Base-by-base conservation (phyloP, 2,329 filamentous ascomycete genomes). In the Alternaria rosae region DNA sequence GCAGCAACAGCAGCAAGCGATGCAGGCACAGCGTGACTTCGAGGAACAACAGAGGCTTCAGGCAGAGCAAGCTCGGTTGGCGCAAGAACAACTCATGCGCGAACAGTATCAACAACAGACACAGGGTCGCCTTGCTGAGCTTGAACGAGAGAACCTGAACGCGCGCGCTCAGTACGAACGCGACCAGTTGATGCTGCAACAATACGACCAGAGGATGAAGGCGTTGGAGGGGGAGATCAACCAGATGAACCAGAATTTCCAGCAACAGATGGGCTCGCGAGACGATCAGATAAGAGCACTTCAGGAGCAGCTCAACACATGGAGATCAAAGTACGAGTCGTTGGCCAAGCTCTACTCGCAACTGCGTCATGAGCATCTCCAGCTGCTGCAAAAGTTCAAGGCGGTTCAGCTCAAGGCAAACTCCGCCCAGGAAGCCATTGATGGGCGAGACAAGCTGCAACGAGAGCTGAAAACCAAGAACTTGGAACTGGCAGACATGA, bases 391-490 rank as follows among this genome's bases (percentile, higher is more conserved):
- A 76, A 98, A 96, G 77, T 98, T 97, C 82, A 99, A 99, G 86
- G 86, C 90, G 7, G 92, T 97, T 38, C 96, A 98, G 79, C 86
- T 98, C 66, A 99, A 98, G 85, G 95, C 95, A 2, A 93, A 94
- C 15, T 98, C 94, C 6, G 95, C 95, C 0, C 94, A 98, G 77
- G 95, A 99, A 82, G 95, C 95, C 2, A 97, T 98, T 66, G 95
- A 98, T 59, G 90, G 88, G 71, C 90, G 94, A 9, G 95, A 99
- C 83, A 97, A 96, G 84, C 86, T 99, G 54, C 93, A 98, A 82
- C 91, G 94, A 32, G 95, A 99, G 82, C 91, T 99, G 78, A 99
- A 99, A 87, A 97, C 94, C 28, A 99, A 99, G 87, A 99, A 99
- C 77, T 84, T 99, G n/a, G 95, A 99, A 80, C 83, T 99, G 64